phyloP scores from a whole-genome alignment of 169 alveolate genomes.

The Cryptosporidium baileyi region DNA sequence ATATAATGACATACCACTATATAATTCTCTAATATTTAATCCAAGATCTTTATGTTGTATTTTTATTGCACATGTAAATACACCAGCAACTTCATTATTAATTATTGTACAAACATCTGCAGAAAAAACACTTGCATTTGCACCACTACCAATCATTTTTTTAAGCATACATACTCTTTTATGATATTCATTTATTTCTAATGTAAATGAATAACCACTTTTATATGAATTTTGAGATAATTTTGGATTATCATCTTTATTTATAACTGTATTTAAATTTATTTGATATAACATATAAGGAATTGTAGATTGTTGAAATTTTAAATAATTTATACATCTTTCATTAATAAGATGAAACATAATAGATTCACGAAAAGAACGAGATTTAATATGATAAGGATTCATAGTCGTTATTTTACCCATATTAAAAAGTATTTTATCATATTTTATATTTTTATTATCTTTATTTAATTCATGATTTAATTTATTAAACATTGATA shows the following conservation, averaged over 20 bases:
- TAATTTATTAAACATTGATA: conserved; percentile 5
- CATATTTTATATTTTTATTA: background rate
- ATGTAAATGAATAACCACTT: conserved; percentile 32
- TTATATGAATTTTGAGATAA: conserved; percentile 1
- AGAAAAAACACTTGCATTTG: conserved; percentile 65
- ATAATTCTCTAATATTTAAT: conserved; percentile 32
- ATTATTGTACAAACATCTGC: conserved; percentile 45
- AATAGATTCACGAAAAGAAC: conserved; percentile 62
- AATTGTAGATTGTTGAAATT: background rate
- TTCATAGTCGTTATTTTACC: conserved; percentile 25
- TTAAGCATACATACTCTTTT: conserved; percentile 28
- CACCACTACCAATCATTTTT: conserved; percentile 59
- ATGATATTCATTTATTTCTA: conserved; percentile 5
- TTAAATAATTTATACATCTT: conserved; percentile 29
- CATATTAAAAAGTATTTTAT: conserved; percentile 6
- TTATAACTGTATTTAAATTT: background rate
- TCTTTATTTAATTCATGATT: background rate
- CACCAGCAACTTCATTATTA: conserved; percentile 1
- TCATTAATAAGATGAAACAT: conserved; percentile 28
- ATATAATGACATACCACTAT: conserved; percentile 34
- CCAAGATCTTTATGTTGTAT: conserved; percentile 65
- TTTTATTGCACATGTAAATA: conserved; percentile 46
- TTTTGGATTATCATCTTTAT: conserved; percentile 17
- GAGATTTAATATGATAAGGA: conserved; percentile 53
- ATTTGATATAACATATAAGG: conserved; percentile 49